Conservation (phyloP, 495 filamentous ascomycete genomes). For the Penicillium chermesinum region DNA sequence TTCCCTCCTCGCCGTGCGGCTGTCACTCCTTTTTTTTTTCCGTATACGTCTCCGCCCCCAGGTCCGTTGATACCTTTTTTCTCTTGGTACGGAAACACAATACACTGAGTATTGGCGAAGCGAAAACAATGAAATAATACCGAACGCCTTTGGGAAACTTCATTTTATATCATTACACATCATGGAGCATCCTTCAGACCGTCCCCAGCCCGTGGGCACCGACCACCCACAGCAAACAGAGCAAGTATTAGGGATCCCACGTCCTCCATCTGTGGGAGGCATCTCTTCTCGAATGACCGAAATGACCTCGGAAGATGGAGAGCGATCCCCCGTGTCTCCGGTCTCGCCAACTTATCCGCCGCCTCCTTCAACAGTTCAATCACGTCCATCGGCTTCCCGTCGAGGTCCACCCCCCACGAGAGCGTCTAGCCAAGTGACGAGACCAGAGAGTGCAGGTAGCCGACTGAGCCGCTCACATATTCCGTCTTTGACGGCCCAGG, state of each 20-base stretch:
- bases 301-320: constrained; percentile 54
- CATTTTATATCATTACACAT: neutral
- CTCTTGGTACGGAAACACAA: neutral
- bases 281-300: constrained; percentile 87
- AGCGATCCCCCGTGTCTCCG: constrained; percentile 32
- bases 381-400: constrained; percentile 43
- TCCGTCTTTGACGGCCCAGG: constrained; percentile 79
- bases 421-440: constrained; percentile 28
- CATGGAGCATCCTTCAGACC: constrained; percentile 28
- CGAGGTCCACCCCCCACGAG: constrained; percentile 42
- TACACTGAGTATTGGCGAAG: neutral
- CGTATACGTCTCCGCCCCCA: neutral
- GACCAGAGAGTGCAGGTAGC: constrained; percentile 62
- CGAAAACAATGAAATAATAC: neutral
- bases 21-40: constrained; percentile 18
- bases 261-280: constrained; percentile 47
- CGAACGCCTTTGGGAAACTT: neutral
- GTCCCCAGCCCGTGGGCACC: constrained; percentile 24
- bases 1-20: neutral
- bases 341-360: constrained; percentile 31
- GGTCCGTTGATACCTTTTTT: neutral
- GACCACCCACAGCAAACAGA: constrained; percentile 18
- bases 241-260: constrained; percentile 39
- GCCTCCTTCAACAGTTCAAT: constrained; percentile 35
- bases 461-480: constrained; percentile 83